These are phyloP conservation scores for Thuidium tamariscinum DNA, from an alignment of 225 moss, liverwort and hornwort genomes.

Conservation along the genomic window DNA sequence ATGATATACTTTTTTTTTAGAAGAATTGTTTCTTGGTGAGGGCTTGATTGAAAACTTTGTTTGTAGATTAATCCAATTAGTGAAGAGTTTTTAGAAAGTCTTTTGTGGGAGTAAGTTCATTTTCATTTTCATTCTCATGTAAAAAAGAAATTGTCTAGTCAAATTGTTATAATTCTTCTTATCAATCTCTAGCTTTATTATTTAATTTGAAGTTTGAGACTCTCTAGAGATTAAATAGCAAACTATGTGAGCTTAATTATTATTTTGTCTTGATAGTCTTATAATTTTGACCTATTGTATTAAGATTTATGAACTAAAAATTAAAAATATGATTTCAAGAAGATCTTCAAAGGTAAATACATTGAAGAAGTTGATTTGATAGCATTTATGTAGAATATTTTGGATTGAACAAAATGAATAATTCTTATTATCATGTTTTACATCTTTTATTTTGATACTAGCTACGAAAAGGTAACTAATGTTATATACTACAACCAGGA, in stretches of 20 bases:
- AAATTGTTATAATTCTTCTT: not conserved
- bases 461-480: not conserved
- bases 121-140: not conserved
- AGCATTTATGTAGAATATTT: not conserved
- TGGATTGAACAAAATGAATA: too few species aligned
- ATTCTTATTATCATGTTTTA: not conserved
- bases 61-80: not conserved
- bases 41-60: not conserved
- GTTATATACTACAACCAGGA: too few species aligned
- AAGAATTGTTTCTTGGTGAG: not conserved
- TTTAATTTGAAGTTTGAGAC: not conserved
- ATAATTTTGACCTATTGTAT: not conserved
- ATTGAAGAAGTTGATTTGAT: too few species aligned
- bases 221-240: not conserved
- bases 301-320: not conserved
- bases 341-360: not conserved
- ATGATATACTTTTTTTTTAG: not conserved
- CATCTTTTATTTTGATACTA: not conserved
- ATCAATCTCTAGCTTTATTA: not conserved
- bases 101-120: not conserved
- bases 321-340: not conserved
- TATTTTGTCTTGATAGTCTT: not conserved
- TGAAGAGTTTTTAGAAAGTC: not conserved
- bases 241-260: not conserved
- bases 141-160: fast-evolving